Evolutionary conservation across 495 filamentous ascomycete species (phyloP), one percentile per base, ranked within the genome.

Genomic region (Platismatia glauca): DNA sequence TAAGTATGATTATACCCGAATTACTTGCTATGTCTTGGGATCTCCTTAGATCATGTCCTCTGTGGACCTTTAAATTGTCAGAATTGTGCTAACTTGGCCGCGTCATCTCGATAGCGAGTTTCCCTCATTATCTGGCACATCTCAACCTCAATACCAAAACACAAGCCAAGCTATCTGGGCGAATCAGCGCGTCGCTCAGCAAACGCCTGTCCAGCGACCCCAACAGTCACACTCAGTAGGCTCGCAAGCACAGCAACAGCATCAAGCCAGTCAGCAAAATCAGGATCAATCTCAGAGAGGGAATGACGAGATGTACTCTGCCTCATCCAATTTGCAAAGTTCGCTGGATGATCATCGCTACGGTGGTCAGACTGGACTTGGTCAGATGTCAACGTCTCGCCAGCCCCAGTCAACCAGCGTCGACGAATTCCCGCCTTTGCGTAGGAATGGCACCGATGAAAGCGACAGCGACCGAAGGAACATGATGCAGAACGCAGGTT

Each of bases 381-480:
- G 79, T 70, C 70, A 88, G 79, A 68, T 81, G 73, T 69, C 78
- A 66, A 63, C 73, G 7, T 73, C 76, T 50, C 71, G 71, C 43
- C 89, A 93, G 63, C 81, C 84, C 27, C 88, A 87, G 64, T 80
- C 83, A 18, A 83, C 77, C 61, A 86, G 81, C 65, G 85, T 87
- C 27, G 90, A 96, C 29, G 91, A 95, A 13, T 95, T 95, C 59
- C 91, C 91, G 50, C 87, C 91, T 15, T 75, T 94, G 58, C 87
- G 89, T 57, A 84, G 89, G 61, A 86, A 84, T 61, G 78, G 79
- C 34, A 82, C 85, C 60, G 85, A 86, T 34, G 90, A 94, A 18
- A 78, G 88, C 62, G 84, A 81, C 64, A 88, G 90, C 64, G 82
- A 84, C 43, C 77, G 79, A 58, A 79, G 76, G 6, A 83, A 76